phyloP scores from a whole-genome alignment of 78 protist genomes.

The Ministeria vibrans region DNA sequence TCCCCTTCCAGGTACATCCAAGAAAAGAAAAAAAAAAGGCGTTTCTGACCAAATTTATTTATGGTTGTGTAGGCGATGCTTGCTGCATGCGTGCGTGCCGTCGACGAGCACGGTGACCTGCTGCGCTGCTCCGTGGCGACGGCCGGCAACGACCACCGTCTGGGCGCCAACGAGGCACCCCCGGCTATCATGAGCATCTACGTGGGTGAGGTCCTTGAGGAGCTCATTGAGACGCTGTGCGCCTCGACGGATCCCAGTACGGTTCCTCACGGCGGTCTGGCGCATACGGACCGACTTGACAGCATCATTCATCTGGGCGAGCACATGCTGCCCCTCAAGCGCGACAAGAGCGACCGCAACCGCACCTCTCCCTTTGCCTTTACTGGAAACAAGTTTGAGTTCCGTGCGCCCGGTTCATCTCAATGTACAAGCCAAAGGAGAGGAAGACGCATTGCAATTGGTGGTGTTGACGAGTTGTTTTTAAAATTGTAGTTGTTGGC shows the following conservation, averaged over 20 bases:
- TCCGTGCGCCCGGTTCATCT: conserved; percentile 85
- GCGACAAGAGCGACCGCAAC: conserved; percentile 82
- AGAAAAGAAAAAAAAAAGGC: too few species aligned
- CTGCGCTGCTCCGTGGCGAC: conserved; percentile 60
- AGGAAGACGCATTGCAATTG: too few species aligned
- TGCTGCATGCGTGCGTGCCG: conserved; percentile 52
- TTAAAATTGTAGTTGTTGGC: too few species aligned
- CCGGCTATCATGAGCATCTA: conserved; percentile 90
- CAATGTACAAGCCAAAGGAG: too few species aligned
- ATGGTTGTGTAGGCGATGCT: too few species aligned
- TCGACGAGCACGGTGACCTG: conserved; percentile 67
- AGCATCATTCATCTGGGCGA: background rate
- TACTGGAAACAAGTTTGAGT: conserved; percentile 80
- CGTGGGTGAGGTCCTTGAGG: conserved; percentile 64
- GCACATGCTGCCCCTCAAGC: conserved; percentile 49
- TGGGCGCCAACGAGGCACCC: conserved; percentile 93
- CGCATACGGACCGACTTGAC: background rate
- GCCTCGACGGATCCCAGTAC: background rate
- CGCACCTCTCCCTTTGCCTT: conserved; percentile 91
- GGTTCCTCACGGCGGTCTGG: background rate
- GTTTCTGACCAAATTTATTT: too few species aligned
- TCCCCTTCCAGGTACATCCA: conserved; percentile 48
- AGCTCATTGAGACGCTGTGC: background rate
- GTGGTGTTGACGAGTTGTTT: too few species aligned
- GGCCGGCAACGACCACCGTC: conserved; percentile 86